Base-by-base conservation (phyloP, 2,329 filamentous ascomycete genomes). In the Aureobasidium pullulans region DNA sequence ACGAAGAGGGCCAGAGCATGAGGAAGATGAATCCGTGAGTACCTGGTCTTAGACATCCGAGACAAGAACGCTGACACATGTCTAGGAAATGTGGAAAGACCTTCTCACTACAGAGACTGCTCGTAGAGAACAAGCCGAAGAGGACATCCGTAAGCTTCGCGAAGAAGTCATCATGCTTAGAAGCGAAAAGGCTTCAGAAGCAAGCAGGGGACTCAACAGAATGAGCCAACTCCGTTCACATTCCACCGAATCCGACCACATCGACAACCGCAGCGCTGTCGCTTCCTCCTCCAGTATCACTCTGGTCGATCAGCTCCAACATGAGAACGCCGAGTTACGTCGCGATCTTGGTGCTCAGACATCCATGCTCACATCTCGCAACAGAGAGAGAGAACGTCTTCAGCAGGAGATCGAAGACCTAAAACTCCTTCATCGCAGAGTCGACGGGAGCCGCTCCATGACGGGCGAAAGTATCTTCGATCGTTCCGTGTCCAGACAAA, bases 381-480 rank as follows among this genome's bases (percentile, higher is more conserved):
- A 96, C 69, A 88, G 91, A 29, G 94, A 99, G 70, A 95, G 96
- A 70, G 92, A 97, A 70, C 85, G 91, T 5, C 79, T 99, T 8
- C 96, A 97, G 72, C 90, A 96, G 70, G 93, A 99, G 71, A 97
- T 97, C 63, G 94, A 99, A 73, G 92, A 96, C 62, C 79, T 99
- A 63, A 99, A 97, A 75, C 84, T 97, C 67, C 85, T 88, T 1
- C 87, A 91, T 64, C 86, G 91, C 58, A 85, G 90, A 63, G 84
- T 84, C 32, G 88, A 84, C 62, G 73, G 72, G 57, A 81, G 65
- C 68, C 75, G 80, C 60, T 85, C 83, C 3, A 73, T 82, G 57
- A 79, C 90, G 1, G 85, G 93, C 6, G 94, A 97, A 69, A 96
- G 91, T 70, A 88, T 97, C 44, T 83, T 97, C 34, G 94, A 97